These are phyloP conservation scores for Plasmodium coatneyi DNA, from an alignment of 169 alveolate genomes.

Conservation along the genomic window DNA sequence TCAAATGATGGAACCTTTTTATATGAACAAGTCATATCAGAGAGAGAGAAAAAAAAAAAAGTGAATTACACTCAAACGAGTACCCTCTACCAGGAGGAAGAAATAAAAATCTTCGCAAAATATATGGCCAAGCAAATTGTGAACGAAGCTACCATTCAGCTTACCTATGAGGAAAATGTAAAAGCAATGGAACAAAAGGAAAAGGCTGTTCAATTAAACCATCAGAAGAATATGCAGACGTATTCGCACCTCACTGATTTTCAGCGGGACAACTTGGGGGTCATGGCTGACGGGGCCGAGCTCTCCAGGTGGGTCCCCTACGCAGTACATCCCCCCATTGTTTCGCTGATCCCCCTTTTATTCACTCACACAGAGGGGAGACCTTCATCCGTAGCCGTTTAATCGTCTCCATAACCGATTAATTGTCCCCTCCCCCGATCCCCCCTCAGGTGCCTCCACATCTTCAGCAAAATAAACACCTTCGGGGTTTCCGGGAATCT, in stretches of 20 bases:
- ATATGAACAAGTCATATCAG: slow-evolving; percentile 11
- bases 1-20: slow-evolving; percentile 6
- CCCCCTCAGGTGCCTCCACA: slow-evolving; percentile 3
- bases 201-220: not conserved
- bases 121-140: slow-evolving; percentile 35
- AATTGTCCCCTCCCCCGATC: not conserved
- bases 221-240: slow-evolving; percentile 2
- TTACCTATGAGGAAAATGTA: slow-evolving; percentile 39
- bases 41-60: slow-evolving; percentile 15
- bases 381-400: not conserved
- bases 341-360: not conserved
- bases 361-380: not conserved
- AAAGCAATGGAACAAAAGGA: slow-evolving; percentile 12
- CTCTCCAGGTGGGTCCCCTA: not conserved
- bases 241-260: not conserved
- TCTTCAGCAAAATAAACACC: slow-evolving; percentile 34
- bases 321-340: not conserved
- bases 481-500: slow-evolving; percentile 4
- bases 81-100: slow-evolving; percentile 18
- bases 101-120: not conserved
- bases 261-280: slow-evolving; percentile 16
- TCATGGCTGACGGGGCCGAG: not conserved
- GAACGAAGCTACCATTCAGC: slow-evolving; percentile 46
- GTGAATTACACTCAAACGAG: slow-evolving; percentile 17
- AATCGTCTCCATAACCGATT: not conserved